phyloP scores from a whole-genome alignment of 2,329 filamentous ascomycete genomes.

The Fulvia fulva region DNA sequence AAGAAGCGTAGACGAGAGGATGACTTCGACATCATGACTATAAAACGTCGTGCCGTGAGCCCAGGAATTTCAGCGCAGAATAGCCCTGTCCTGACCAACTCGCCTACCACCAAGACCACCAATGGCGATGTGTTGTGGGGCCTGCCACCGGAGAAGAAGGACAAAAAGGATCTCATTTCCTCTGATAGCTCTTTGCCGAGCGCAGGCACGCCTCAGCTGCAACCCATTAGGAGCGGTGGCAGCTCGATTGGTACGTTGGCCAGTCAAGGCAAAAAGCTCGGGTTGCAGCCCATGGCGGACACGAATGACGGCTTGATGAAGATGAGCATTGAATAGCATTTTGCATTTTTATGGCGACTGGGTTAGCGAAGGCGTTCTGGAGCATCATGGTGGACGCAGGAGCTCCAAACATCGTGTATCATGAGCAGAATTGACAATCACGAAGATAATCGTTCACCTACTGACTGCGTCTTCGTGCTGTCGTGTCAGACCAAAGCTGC shows the following conservation, averaged over 20 bases:
- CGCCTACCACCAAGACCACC: constrained; percentile 66
- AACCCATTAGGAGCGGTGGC: constrained; percentile 9
- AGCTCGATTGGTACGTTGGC: constrained; percentile 15
- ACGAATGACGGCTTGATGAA: constrained; percentile 95
- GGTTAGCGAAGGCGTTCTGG: constrained; percentile 15
- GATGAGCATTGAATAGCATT: constrained; percentile 81
- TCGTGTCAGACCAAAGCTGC: too few species aligned
- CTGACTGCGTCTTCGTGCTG: not conserved
- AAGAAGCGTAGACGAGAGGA: constrained; percentile 88
- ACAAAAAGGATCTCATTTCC: constrained; percentile 16
- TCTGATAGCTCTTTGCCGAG: constrained; percentile 10
- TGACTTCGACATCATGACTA: constrained; percentile 80
- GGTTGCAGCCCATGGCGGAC: constrained; percentile 89
- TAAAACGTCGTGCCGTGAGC: constrained; percentile 88
- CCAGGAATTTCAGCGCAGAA: constrained; percentile 89
- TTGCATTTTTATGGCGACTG: not conserved
- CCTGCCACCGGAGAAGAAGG: constrained; percentile 54
- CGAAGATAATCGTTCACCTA: not conserved
- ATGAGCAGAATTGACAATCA: not conserved
- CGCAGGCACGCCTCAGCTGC: constrained; percentile 8
- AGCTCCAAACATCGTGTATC: not conserved
- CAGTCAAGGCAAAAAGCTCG: constrained; percentile 55
- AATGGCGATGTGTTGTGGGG: constrained; percentile 65
- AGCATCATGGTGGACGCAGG: not conserved
- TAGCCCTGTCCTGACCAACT: constrained; percentile 77